A percentile compares a stretch with the other conserved stretches of the same genome.
phyloP scores from a whole-genome alignment of 176 grass and related monocot genomes.

The Leersia perrieri region DNA sequence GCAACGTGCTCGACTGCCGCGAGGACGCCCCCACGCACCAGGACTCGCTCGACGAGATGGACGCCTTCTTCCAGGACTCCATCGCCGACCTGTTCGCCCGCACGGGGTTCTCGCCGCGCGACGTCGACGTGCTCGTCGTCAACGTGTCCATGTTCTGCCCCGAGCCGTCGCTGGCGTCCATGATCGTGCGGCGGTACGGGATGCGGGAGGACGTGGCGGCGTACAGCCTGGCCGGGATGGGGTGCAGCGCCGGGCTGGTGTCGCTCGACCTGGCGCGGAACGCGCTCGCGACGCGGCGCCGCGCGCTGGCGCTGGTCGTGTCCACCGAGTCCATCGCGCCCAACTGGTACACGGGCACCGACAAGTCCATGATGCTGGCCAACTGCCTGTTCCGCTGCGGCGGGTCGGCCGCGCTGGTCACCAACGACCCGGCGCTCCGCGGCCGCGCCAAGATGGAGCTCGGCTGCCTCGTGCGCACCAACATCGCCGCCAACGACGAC shows the following conservation, averaged over 20 bases:
- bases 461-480: conserved; percentile 44
- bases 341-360: conserved; percentile 71
- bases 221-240: conserved; percentile 81
- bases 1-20: conserved; percentile 40
- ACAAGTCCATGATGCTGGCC: conserved; percentile 81
- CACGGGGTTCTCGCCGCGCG: not conserved
- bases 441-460: conserved; percentile 58
- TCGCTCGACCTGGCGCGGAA: conserved; percentile 51
- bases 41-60: conserved; percentile 58
- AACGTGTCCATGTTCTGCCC: conserved; percentile 60
- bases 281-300: conserved; percentile 29
- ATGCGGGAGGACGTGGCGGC: conserved; percentile 60
- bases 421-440: conserved; percentile 48
- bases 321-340: conserved; percentile 58
- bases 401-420: conserved; percentile 45
- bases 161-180: conserved; percentile 53
- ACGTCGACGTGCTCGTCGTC: conserved; percentile 61
- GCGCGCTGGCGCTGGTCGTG: conserved; percentile 57
- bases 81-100: conserved; percentile 38
- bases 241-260: conserved; percentile 60
- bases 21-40: conserved; percentile 38
- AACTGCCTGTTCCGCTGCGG: conserved; percentile 74
- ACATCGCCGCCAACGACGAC: conserved; percentile 54
- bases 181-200: conserved; percentile 37
- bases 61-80: conserved; percentile 46